A percentile compares a stretch with the other conserved stretches of the same genome.
Conservation (phyloP, 306 rosid genomes). For the Purshia tridentata region DNA sequence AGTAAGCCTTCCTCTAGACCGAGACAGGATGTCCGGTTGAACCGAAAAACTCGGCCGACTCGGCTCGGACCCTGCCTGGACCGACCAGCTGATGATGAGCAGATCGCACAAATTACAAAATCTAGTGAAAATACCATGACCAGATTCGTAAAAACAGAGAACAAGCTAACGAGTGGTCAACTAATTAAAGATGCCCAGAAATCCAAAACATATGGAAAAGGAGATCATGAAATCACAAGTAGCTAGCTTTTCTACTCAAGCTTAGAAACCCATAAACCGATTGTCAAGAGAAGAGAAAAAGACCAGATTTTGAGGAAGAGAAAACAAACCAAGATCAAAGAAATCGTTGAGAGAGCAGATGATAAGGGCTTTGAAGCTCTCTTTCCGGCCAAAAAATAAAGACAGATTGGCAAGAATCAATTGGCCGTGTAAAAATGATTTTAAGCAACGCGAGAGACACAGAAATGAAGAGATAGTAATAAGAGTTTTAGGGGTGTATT, state of each 20-base stretch:
- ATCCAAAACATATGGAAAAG: slow-evolving; percentile 5
- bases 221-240: slow-evolving; percentile 26
- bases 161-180: neutral
- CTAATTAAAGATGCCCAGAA: slow-evolving; percentile 9
- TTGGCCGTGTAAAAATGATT: no score
- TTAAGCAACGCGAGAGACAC: no score
- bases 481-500: no score
- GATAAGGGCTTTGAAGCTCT: slow-evolving; percentile 8
- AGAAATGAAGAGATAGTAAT: no score
- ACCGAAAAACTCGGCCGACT: no score
- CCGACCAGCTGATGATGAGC: no score
- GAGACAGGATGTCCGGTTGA: no score
- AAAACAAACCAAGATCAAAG: slow-evolving; percentile 16
- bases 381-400: no score
- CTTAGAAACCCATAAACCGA: neutral
- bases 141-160: slow-evolving; percentile 14
- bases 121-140: slow-evolving; percentile 13
- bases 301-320: neutral
- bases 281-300: neutral
- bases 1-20: no score
- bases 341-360: slow-evolving; percentile 17
- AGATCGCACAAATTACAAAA: neutral
- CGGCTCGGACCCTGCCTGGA: no score
- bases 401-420: no score
- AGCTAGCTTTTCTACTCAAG: neutral